These are phyloP conservation scores for Saitozyma sp. DNA, from an alignment of 768 basidiomycete genomes.

Conservation along the genomic window DNA sequence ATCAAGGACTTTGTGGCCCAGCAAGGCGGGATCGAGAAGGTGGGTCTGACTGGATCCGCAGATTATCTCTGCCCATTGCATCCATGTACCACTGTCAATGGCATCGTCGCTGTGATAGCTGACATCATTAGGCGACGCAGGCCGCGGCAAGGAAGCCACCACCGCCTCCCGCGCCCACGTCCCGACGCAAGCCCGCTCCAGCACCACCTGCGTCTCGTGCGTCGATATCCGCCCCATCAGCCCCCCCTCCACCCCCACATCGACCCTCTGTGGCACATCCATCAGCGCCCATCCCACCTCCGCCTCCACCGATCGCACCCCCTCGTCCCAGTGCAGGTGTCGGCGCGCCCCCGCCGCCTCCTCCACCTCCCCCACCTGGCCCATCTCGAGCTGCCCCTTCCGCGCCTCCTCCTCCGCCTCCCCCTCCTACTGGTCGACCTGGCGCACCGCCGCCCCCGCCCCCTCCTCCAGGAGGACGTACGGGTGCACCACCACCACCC, in stretches of 20 bases:
- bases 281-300: constrained; percentile 57
- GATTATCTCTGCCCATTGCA: too few relatives aligned
- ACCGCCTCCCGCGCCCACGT: constrained; percentile 61
- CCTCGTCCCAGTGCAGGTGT: constrained; percentile 20
- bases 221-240: constrained; percentile 47
- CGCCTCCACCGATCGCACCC: constrained; percentile 35
- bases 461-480: constrained; percentile 25
- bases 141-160: constrained; percentile 52
- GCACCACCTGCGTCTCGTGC: constrained; percentile 53
- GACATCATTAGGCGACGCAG: constrained; percentile 25
- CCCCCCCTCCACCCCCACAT: constrained; percentile 42
- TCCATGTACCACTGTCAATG: not conserved
- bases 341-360: constrained; percentile 55
- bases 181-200: constrained; percentile 52
- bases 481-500: constrained; percentile 31
- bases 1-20: constrained; percentile 79
- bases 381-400: constrained; percentile 36
- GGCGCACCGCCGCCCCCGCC: constrained; percentile 38
- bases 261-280: constrained; percentile 21
- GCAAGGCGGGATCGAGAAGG: constrained; percentile 53
- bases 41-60: constrained; percentile 16
- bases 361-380: constrained; percentile 36
- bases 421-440: constrained; percentile 18
- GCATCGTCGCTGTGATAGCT: not conserved
- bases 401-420: constrained; percentile 27